Evolutionary conservation across 2,329 filamentous ascomycete genomes (phyloP), one percentile per base, ranked within the genome.

Genomic region (Phyllosticta citriasiana): DNA sequence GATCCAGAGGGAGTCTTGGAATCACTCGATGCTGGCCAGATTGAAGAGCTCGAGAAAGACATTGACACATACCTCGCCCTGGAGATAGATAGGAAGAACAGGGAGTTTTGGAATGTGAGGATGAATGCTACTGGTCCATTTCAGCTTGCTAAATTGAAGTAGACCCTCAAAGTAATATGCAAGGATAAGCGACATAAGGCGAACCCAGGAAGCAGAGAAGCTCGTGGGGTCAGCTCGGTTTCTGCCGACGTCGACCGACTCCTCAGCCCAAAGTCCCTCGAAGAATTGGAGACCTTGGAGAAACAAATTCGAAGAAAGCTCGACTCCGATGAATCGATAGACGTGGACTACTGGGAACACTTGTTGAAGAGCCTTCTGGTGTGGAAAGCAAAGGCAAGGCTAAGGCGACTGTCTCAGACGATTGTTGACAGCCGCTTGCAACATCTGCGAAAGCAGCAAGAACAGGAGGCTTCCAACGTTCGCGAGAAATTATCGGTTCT

Each of bases 281-380:
- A 91, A 68, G 89, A 97, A 73, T 80, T 99, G n/a, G 88, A 92
- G 70, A 83, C 83, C 19, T 79, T 99, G 56, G 93, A 99, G 75
- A 84, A 80, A 65, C 92, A 97, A 76, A 94, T 99, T 73, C 86
- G 85, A 71, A 79, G 81, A 16, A 99, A 99, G 77, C 78, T 99
- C 55, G 82, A 86, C 58, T 95, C 91, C 7, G 87, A 96, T 70
- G 92, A 97, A 70, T 87, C 89, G 9, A 93, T 99, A 66, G 94
- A 99, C 73, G 91, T 89, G 2, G 94, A 99, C 75, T 99, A 97
- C 73, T 99, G 94, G 94, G 91, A 96, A 71, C 90, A 96, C 71
- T 80, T 99, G 16, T 79, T 99, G 64, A 86, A 87, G 66, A 95
- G 87, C 70, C 78, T 99, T 64, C 80, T 88, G 6, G 85, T 96